phyloP scores from a whole-genome alignment of 352 stramenopile genomes.

The Phytophthora litchii region DNA sequence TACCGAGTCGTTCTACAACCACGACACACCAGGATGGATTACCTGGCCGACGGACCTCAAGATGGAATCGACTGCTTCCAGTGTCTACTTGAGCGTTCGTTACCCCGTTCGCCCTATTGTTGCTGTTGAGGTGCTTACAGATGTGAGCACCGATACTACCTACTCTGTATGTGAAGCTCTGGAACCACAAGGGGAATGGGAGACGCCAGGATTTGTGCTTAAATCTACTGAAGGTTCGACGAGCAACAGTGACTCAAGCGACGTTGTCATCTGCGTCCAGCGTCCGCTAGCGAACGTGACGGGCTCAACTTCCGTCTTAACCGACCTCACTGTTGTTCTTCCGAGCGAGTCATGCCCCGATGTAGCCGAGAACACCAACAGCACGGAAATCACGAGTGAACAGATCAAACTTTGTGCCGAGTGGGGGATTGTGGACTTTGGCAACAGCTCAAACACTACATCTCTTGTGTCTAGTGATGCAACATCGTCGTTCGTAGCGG shows the following conservation, averaged over 20 bases:
- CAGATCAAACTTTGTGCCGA: slow-evolving; percentile 33
- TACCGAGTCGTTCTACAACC: slow-evolving; percentile 50
- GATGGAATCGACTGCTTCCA: slow-evolving; percentile 15
- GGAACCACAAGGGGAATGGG: slow-evolving; percentile 23
- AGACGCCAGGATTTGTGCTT: slow-evolving; percentile 28
- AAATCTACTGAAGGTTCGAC: slow-evolving; percentile 23
- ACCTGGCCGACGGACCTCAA: slow-evolving; percentile 41
- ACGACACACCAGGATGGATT: slow-evolving; percentile 48
- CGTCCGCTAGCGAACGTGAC: slow-evolving; percentile 22
- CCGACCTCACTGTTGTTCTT: slow-evolving; percentile 28
- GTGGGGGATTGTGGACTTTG: slow-evolving; percentile 30
- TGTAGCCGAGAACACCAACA: slow-evolving; percentile 7
- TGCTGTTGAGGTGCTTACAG: slow-evolving; percentile 36
- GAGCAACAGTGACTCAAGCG: slow-evolving; percentile 22
- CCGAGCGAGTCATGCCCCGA: slow-evolving; percentile 22
- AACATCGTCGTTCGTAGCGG: slow-evolving; percentile 33
- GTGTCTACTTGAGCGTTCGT: slow-evolving; percentile 43
- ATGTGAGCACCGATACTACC: slow-evolving; percentile 21
- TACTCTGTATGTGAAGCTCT: slow-evolving; percentile 34
- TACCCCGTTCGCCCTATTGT: slow-evolving; percentile 44
- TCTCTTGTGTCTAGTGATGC: slow-evolving; percentile 16
- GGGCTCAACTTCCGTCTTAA: slow-evolving; percentile 23
- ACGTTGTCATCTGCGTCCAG: slow-evolving; percentile 38
- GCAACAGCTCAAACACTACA: slow-evolving; percentile 10
- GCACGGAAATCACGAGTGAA: slow-evolving; percentile 30